Percentiles rank a stretch among this genome's conserved stretches.
Conservation (phyloP, 2,329 filamentous ascomycete genomes). For the Alternaria gansuensis region DNA sequence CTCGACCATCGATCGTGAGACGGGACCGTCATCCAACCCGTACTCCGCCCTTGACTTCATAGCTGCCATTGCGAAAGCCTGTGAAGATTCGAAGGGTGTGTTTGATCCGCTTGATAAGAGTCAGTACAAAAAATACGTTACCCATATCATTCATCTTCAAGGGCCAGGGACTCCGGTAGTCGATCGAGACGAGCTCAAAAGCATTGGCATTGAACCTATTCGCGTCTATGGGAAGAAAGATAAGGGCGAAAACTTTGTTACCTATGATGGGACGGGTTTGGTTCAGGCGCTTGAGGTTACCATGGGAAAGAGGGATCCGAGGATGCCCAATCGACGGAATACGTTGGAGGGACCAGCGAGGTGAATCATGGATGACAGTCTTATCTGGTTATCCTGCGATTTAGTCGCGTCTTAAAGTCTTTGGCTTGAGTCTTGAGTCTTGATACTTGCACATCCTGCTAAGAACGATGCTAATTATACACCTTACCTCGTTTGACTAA, state of each 20-base stretch:
- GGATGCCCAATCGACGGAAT: conserved; percentile 66
- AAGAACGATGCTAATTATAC: background rate
- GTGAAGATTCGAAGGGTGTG: conserved; percentile 60
- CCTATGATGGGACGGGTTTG: conserved; percentile 80
- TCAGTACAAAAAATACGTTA: conserved; percentile 75
- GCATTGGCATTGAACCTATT: conserved; percentile 78
- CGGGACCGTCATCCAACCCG: conserved; percentile 70
- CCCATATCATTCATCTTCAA: conserved; percentile 83
- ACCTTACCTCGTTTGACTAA: background rate
- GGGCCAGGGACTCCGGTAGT: conserved; percentile 74
- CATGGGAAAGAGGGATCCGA: conserved; percentile 70
- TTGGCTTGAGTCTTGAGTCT: too few species aligned
- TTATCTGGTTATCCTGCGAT: too few species aligned
- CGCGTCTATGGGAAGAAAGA: conserved; percentile 76
- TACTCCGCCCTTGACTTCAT: conserved; percentile 85
- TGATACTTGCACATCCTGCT: background rate
- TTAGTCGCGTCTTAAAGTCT: too few species aligned
- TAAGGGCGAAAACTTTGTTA: conserved; percentile 63
- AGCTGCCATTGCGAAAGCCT: conserved; percentile 75
- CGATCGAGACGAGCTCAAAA: conserved; percentile 69
- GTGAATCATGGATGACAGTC: background rate
- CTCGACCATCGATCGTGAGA: conserved; percentile 84
- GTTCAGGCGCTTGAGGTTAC: conserved; percentile 79
- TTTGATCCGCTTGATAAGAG: conserved; percentile 32
- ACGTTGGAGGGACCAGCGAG: conserved; percentile 50